Evolutionary conservation across 2,329 filamentous ascomycete species (phyloP), one percentile per base, ranked within the genome.

Genomic region (Apiospora arundinis): DNA sequence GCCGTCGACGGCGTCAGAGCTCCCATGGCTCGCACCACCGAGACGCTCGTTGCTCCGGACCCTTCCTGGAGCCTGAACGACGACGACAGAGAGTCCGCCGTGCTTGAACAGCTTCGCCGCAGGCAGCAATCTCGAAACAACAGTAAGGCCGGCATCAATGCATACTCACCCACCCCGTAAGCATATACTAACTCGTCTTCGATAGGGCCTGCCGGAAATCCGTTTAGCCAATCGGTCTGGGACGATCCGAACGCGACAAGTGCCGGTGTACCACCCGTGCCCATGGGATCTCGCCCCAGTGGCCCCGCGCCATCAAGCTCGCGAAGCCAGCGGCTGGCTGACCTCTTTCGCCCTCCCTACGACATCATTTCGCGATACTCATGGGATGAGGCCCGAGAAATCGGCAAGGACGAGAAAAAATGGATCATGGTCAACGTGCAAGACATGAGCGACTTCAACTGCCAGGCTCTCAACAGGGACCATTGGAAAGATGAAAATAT

Each of bases 391-490:
- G 96, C 94, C 18, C 90, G 96, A 70, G 90, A 95, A 21, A 87
- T 95, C 76, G 96, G 95, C 72, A 97, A 96, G 80, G 93, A 95
- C 65, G 88, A 92, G 40, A 91, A 94, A 85, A 98, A 97, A 81
- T 99, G 96, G 96, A 89, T 99, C 67, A 83, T 99, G 76, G 94
- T 98, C 73, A 98, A 99, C 80, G 91, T 99, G 21, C 96, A 99
- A 82, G 95, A 99, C 79, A 90, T 93, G 75, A 93, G 93, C 46
- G 92, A 97, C 77, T 99, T 99, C 81, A 93, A 96, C 81, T 99
- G 96, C 81, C 96, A 99, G 80, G 89, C 93, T 2, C 85, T 99
- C 23, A 99, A 99, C 80, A 90, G 96, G 63, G 96, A 99, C 80
- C 91, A 98, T 70, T 99, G 96, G 96, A 98, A 98, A 83, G 93